Evolutionary conservation across 306 rosid genomes (phyloP).

Genomic region (Vicia villosa): DNA sequence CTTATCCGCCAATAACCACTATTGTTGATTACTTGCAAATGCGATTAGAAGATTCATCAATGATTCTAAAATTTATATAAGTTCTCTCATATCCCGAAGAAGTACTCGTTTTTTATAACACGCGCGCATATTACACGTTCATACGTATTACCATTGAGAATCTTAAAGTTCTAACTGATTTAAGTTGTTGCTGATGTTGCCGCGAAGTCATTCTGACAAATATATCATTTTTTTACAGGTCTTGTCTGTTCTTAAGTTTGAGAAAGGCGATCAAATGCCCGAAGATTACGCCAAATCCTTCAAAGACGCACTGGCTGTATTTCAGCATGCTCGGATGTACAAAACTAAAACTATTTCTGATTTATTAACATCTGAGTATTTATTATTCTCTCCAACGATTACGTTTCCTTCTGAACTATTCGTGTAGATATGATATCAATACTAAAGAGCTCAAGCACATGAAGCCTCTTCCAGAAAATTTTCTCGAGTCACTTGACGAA

Average conservation of each 20-base stretch:
- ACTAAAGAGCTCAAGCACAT: constrained; percentile 71
- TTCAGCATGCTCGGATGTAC: constrained; percentile 87
- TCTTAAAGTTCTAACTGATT: not conserved
- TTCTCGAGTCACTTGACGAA: constrained; percentile 58
- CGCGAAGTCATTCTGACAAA: constrained; percentile 22
- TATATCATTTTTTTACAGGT: constrained; percentile 50
- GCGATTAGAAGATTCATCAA: not conserved
- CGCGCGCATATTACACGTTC: too few species aligned
- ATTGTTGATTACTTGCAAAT: constrained; percentile 6
- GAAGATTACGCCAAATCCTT: constrained; percentile 77
- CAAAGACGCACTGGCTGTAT: constrained; percentile 77
- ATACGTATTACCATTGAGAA: too few species aligned
- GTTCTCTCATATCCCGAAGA: not conserved
- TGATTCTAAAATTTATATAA: not conserved
- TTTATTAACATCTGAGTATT: not conserved
- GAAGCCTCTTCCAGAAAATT: constrained; percentile 61
- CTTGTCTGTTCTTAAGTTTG: constrained; percentile 73
- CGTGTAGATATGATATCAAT: constrained; percentile 67
- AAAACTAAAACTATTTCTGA: not conserved
- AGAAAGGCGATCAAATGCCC: constrained; percentile 71
- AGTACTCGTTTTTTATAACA: not conserved
- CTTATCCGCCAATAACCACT: constrained; percentile 2
- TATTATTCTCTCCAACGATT: constrained; percentile 13
- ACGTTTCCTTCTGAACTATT: constrained; percentile 34
- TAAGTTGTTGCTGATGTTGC: constrained; percentile 9